Evolutionary conservation across 495 filamentous ascomycete genomes (phyloP).

Genomic region (Annulohypoxylon bovei): DNA sequence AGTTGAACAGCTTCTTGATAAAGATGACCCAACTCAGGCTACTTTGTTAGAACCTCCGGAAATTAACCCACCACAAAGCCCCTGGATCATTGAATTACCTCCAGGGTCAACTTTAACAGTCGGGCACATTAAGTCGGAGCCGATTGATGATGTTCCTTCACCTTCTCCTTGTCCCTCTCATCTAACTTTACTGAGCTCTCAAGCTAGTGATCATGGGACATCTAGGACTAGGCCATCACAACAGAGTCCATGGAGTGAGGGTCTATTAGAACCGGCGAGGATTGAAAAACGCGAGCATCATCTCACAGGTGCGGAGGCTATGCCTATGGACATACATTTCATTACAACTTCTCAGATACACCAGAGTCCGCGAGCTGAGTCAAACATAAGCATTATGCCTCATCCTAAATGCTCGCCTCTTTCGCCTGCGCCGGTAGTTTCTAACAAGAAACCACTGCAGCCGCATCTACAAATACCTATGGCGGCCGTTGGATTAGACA

Average conservation of each 20-base stretch:
- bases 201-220: neutral
- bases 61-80: slow-evolving; percentile 1
- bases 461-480: neutral
- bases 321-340: neutral
- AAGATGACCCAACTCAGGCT: neutral
- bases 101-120: slow-evolving; percentile 6
- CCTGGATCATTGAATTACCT: slow-evolving; percentile 6
- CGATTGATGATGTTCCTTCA: slow-evolving; percentile 2
- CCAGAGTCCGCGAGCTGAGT: slow-evolving; percentile 18
- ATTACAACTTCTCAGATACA: neutral
- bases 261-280: neutral
- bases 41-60: slow-evolving; percentile 6
- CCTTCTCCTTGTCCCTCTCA: neutral
- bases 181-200: neutral
- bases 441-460: neutral
- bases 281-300: neutral
- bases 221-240: slow-evolving; percentile 36
- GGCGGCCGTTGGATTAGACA: neutral
- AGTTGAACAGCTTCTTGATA: neutral
- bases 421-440: neutral
- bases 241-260: slow-evolving; percentile 43
- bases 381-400: neutral
- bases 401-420: neutral
- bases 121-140: slow-evolving; percentile 25
- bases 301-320: neutral